Percentiles rank a stretch among this genome's conserved stretches.
phyloP scores from a whole-genome alignment of 305 asterid genomes.

The Plantago coronopus region DNA sequence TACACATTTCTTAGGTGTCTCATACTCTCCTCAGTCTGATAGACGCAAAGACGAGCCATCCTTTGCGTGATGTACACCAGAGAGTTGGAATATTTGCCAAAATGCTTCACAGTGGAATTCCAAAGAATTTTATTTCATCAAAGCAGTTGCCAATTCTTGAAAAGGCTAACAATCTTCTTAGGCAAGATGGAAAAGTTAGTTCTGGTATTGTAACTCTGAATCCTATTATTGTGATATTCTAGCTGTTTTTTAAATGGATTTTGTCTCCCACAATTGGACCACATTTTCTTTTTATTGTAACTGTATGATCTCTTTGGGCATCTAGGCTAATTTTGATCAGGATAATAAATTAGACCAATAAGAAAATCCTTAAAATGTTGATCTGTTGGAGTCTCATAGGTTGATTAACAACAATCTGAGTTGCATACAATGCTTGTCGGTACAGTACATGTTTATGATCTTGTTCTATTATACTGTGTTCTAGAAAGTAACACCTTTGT shows the following conservation, averaged over 20 bases:
- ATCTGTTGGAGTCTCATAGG: slow-evolving; percentile 15
- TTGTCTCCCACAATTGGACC: slow-evolving; percentile 15
- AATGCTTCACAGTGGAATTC: slow-evolving; percentile 93
- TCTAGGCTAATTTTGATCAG: slow-evolving; percentile 9
- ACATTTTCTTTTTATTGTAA: not conserved
- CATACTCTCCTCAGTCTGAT: slow-evolving; percentile 93
- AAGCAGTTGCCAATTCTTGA: slow-evolving; percentile 38
- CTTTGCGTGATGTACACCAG: slow-evolving; percentile 52
- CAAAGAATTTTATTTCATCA: slow-evolving; percentile 59
- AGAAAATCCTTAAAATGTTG: slow-evolving; percentile 10
- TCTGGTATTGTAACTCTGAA: slow-evolving; percentile 47
- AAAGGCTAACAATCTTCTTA: slow-evolving; percentile 33
- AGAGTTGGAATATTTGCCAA: slow-evolving; percentile 70
- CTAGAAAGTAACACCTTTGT: not conserved
- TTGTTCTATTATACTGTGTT: not conserved
- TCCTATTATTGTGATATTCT: slow-evolving; percentile 20
- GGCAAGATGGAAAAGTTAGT: slow-evolving; percentile 37
- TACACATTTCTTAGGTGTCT: slow-evolving; percentile 62
- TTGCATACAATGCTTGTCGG: slow-evolving; percentile 14
- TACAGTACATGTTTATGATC: slow-evolving; percentile 7
- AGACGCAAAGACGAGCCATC: slow-evolving; percentile 67
- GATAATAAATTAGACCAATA: not conserved
- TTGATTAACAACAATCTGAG: not conserved
- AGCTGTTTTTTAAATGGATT: slow-evolving; percentile 17
- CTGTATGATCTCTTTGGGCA: slow-evolving; percentile 2